Evolutionary conservation across 805 yeast genomes (phyloP).

Genomic region (Ogataea ganodermae): DNA sequence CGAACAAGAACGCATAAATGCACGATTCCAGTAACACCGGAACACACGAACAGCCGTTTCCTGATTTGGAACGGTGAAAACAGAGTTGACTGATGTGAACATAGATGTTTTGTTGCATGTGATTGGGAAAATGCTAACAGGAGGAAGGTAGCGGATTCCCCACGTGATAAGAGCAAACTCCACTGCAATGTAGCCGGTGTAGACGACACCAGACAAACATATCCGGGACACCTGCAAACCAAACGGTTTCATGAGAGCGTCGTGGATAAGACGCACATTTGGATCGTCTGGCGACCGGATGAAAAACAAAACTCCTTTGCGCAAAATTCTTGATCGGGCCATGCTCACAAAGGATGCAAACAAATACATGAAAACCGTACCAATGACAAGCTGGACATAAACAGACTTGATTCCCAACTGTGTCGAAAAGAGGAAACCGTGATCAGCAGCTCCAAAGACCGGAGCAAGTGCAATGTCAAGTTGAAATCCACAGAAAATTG

Average conservation of each 20-base stretch:
- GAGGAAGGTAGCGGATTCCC: constrained; percentile 40
- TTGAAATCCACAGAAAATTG: constrained; percentile 80
- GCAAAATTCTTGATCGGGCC: constrained; percentile 67
- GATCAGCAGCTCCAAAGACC: constrained; percentile 35
- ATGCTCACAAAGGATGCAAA: constrained; percentile 86
- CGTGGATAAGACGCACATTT: constrained; percentile 80
- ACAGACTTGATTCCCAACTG: constrained; percentile 3
- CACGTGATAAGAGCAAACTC: constrained; percentile 75
- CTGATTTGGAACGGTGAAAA: background rate
- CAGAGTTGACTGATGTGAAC: background rate
- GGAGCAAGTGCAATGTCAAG: constrained; percentile 72
- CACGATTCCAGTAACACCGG: constrained; percentile 52
- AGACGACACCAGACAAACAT: constrained; percentile 69
- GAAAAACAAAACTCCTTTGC: constrained; percentile 90
- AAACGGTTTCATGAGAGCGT: constrained; percentile 80
- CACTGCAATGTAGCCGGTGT: constrained; percentile 66
- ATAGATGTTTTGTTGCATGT: background rate
- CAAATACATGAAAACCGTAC: constrained; percentile 84
- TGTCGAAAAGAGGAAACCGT: constrained; percentile 6
- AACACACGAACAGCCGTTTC: constrained; percentile 9
- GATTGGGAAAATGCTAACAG: constrained; percentile 34
- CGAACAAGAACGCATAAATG: constrained; percentile 56
- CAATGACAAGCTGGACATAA: constrained; percentile 51
- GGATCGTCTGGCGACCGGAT: constrained; percentile 95
- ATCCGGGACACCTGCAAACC: constrained; percentile 71